Evolutionary conservation across 1,284 basidiomycete genomes (phyloP), one percentile per base, ranked within the genome.

Genomic region (Trichosporon asahii): DNA sequence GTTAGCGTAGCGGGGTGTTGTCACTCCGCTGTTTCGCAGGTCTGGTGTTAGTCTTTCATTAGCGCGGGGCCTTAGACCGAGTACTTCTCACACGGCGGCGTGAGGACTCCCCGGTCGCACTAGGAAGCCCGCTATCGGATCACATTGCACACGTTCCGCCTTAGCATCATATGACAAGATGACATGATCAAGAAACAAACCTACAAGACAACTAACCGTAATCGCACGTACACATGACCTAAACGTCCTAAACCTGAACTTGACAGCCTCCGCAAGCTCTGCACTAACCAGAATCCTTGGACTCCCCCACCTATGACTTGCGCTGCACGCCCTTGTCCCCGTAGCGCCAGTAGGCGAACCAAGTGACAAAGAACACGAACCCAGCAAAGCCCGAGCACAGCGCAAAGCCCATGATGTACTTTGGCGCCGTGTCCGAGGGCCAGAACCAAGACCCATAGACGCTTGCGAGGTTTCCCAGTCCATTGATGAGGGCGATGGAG

Each of bases 381-480:
- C 76, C 80, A 33, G 80, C 74, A 49, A 83, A 72, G 12, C 74
- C 78, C 2, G 78, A 80, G 2, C 81, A 79, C 69, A 80, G 76
- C 12, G 71, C 72, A 68, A 84, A 84, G 23, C 82, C 82, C 57
- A 72, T 77, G 70, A 72, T 65, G 75, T 83, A 84, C 65, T 69
- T 68, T 11, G 83, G 82, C 0, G 75, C 78, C 44, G 74, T 70
- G 21, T 29, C 66, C 3, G 71, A 55, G 7, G 81, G 80, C 83
- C 83, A 84, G 75, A 84, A 77, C 76, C 81, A 83, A 0, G 79
- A 79, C 12, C 83, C 83, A 73, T 83, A 84, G 21, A 82, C 73
- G 1, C 76, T 78, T 0, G 80, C 71, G 2, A 78, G 66, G 72
- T 83, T 83, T 15, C 79, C 81, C 66, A 82, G 71, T 40, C 81